Evolutionary conservation across 2,329 filamentous ascomycete species (phyloP).

Genomic region (Aspergillus intermedius): DNA sequence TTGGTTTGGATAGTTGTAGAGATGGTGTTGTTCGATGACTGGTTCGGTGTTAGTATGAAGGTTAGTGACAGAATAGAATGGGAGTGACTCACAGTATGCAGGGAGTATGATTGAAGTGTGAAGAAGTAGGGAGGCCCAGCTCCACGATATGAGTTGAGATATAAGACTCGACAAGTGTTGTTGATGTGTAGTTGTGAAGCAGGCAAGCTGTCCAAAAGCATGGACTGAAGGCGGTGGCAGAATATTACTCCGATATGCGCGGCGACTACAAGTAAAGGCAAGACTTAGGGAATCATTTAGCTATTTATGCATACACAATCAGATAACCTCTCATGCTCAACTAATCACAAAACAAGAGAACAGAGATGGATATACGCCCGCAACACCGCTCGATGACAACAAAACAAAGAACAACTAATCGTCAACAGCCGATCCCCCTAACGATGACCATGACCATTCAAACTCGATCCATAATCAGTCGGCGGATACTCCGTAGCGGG

Average conservation of each 20-base stretch:
- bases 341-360: conserved; percentile 2
- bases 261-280: not conserved
- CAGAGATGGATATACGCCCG: conserved; percentile 21
- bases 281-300: not conserved
- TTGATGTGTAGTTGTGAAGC: not conserved
- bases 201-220: conserved; percentile 20
- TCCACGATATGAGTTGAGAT: no score
- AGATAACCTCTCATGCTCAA: no score
- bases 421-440: conserved; percentile 5
- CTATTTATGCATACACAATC: no score
- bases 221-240: conserved; percentile 17
- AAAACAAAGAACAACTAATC: conserved; percentile 13
- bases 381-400: conserved; percentile 28
- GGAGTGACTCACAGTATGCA: not conserved
- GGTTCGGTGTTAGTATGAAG: not conserved
- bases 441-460: conserved; percentile 12
- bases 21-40: not conserved
- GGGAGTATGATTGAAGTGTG: no score
- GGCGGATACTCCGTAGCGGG: conserved; percentile 7
- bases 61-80: not conserved
- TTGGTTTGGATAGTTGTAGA: not conserved
- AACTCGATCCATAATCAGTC: conserved; percentile 9
- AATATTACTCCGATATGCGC: conserved; percentile 2
- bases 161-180: no score
- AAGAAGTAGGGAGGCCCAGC: no score